phyloP scores from a whole-genome alignment of 2,329 filamentous ascomycete species.

The Diaporthe citri region DNA sequence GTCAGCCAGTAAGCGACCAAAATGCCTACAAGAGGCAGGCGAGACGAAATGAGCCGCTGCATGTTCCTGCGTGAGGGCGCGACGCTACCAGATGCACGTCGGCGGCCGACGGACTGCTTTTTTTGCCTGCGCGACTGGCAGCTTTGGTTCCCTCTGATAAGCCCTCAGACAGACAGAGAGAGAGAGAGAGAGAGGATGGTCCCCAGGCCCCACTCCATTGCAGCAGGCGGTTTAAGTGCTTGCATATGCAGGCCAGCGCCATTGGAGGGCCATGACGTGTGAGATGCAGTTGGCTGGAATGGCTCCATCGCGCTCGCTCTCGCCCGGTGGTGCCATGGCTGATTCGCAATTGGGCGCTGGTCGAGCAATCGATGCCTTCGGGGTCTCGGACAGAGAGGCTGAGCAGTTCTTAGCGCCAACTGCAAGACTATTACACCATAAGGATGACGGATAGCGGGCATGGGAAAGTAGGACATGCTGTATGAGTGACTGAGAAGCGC shows the following conservation, averaged over 20 bases:
- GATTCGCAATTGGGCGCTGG: not conserved
- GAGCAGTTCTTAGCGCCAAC: constrained; percentile 23
- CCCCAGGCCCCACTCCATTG: constrained; percentile 27
- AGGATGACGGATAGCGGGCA: not conserved
- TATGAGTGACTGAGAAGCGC: not conserved
- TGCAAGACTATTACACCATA: constrained; percentile 6
- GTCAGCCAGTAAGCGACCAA: constrained; percentile 20
- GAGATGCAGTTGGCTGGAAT: constrained; percentile 33
- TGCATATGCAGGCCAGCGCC: constrained; percentile 36
- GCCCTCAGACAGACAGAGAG: not conserved
- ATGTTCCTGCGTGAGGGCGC: constrained; percentile 39
- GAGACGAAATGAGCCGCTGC: constrained; percentile 37
- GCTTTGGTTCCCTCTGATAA: not conserved
- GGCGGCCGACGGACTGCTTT: constrained; percentile 24
- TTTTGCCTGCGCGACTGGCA: not conserved
- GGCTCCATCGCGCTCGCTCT: constrained; percentile 20
- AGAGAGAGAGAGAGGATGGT: not conserved
- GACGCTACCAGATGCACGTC: constrained; percentile 9
- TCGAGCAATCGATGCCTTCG: not conserved
- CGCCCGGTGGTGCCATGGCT: not conserved
- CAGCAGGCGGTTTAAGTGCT: constrained; percentile 40
- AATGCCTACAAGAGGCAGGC: constrained; percentile 32
- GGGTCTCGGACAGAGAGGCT: constrained; percentile 2
- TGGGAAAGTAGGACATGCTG: not conserved
- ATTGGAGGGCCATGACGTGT: constrained; percentile 39